Evolutionary conservation across 371 early-diverging fungal species (phyloP), one percentile per base, ranked within the genome.

Genomic region (Mucor velutinosus): DNA sequence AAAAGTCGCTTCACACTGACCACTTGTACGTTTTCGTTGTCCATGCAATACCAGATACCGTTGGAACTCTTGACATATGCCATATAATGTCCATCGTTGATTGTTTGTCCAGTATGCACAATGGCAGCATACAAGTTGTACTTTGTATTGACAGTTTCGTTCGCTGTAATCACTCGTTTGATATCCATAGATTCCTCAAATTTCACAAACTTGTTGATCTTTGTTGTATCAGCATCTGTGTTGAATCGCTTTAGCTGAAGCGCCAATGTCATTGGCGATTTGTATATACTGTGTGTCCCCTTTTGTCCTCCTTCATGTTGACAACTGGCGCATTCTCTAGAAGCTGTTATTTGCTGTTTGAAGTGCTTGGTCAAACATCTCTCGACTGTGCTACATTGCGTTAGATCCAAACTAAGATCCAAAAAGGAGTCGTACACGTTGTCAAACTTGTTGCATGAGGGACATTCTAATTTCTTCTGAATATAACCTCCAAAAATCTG

Each of bases 401-500:
- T 78, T 43, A 95, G 82, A 63, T 94, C 92, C 55, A 95, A 72
- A 49, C 87, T 87, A 23, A 96, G 61, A 66, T 94, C 90, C 64
- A 94, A 76, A 59, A 89, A 82, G 3, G 91, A 81, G 63, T 92
- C 90, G 67, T 89, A 89, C 0, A 87, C 86, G 65, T 89, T 86
- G 39, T 93, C 91, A 41, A 81, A 71, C 62, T 82, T 65, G n/a
- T 87, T 85, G 78, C 97, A 96, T 21, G 67, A 67, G 19, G 83
- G 66, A 76, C 97, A 96, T 53, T 76, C 80, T 66, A 93, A 81
- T 49, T 87, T 82, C 58, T 88, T 88, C 65, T 92, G 93, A 35
- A 93, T 70, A 61, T 89, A 90, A 0, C 95, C 95, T 65, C 93
- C 94, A 87, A 95, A 95, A 10, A 94, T 86, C 65, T 89, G 92